phyloP scores from a whole-genome alignment of 192 early-diverging fungal species.

The Physocladia obscura region DNA sequence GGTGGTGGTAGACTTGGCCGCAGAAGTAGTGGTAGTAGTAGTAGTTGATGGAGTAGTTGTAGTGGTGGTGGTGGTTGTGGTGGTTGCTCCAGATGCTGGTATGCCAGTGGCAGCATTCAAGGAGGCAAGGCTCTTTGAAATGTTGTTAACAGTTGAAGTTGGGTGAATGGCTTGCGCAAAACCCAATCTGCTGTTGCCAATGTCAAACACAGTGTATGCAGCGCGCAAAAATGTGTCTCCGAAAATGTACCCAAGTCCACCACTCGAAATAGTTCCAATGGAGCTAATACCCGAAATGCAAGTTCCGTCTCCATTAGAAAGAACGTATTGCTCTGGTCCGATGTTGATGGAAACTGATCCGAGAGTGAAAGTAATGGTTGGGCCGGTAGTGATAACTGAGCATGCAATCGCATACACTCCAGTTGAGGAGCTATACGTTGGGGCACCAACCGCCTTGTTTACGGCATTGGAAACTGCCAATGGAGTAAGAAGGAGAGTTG shows the following conservation, averaged over 20 bases:
- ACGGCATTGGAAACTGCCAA: constrained; percentile 22
- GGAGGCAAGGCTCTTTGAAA: too few relatives aligned
- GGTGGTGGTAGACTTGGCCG: too few relatives aligned
- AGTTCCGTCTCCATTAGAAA: constrained; percentile 12
- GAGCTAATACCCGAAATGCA: constrained; percentile 30
- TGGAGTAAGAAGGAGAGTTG: constrained; percentile 28
- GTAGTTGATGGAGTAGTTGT: too few relatives aligned
- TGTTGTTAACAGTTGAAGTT: too few relatives aligned
- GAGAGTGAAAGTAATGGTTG: constrained; percentile 11
- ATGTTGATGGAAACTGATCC: not conserved
- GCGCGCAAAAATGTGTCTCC: constrained; percentile 38
- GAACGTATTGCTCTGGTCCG: constrained; percentile 19
- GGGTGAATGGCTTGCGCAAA: constrained; percentile 33
- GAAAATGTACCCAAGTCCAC: constrained; percentile 25
- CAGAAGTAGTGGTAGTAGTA: too few relatives aligned
- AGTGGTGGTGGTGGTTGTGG: too few relatives aligned
- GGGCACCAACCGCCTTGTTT: constrained; percentile 39
- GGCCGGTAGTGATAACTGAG: constrained; percentile 1
- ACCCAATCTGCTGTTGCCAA: constrained; percentile 29
- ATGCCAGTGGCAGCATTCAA: too few relatives aligned
- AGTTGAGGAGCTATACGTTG: constrained; percentile 9
- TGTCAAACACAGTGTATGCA: constrained; percentile 45
- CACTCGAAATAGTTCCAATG: not conserved
- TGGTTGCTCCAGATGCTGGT: too few relatives aligned
- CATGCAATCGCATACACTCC: constrained; percentile 7